phyloP scores from a whole-genome alignment of 1,139 yeast species.

The Magnusiomyces ingens region DNA sequence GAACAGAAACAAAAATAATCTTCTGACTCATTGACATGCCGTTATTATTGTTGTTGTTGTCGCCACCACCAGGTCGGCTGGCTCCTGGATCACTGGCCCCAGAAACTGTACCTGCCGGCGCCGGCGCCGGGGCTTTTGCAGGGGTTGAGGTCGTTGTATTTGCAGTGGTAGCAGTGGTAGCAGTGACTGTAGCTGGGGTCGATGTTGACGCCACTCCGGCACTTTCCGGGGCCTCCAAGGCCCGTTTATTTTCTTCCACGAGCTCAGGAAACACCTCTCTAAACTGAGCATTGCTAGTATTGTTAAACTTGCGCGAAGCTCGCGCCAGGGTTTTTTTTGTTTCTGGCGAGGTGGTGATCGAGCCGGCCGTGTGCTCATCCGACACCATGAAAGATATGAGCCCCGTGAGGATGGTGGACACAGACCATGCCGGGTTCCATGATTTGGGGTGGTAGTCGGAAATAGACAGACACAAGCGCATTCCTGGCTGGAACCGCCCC shows the following conservation, averaged over 20 bases:
- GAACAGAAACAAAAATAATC: constrained; percentile 7
- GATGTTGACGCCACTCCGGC: neutral
- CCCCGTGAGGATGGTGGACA: constrained; percentile 77
- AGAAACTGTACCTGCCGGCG: neutral
- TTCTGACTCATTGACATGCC: constrained; percentile 12
- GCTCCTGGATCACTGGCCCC: no score
- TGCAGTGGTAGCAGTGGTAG: neutral
- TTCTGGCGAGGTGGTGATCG: constrained; percentile 7
- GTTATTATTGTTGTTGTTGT: neutral
- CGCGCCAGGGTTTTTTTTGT: constrained; percentile 5
- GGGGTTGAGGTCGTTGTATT: neutral
- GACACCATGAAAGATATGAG: constrained; percentile 69
- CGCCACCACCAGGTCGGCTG: neutral
- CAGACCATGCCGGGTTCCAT: constrained; percentile 97
- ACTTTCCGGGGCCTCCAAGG: neutral
- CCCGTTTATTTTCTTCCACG: neutral
- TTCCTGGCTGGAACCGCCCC: constrained; percentile 69
- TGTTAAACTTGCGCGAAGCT: constrained; percentile 8
- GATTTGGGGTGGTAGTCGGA: constrained; percentile 89
- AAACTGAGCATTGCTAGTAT: constrained; percentile 8
- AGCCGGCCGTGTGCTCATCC: constrained; percentile 23
- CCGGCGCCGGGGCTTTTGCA: neutral
- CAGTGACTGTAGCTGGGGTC: neutral
- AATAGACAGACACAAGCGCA: constrained; percentile 78
- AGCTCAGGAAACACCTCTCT: constrained; percentile 10